phyloP scores from a whole-genome alignment of 768 basidiomycete genomes.

The Auricularia heimuer region DNA sequence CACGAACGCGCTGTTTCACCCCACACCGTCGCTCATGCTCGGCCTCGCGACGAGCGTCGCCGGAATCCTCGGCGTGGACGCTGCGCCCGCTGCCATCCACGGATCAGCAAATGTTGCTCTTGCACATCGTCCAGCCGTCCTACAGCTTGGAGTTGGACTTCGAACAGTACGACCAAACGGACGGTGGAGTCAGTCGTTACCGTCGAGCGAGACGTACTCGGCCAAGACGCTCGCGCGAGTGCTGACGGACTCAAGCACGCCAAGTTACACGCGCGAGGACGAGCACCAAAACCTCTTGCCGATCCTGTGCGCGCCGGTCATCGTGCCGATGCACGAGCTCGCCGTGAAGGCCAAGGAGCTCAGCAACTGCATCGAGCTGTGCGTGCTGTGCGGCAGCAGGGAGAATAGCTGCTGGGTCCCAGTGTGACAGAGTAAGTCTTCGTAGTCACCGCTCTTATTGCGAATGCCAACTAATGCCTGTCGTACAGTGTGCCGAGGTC shows the following conservation, averaged over 20 bases:
- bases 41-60: conserved; percentile 50
- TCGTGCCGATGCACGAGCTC: conserved; percentile 85
- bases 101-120: conserved; percentile 48
- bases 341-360: conserved; percentile 64
- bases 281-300: conserved; percentile 23
- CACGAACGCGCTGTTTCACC: conserved; percentile 27
- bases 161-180: not conserved
- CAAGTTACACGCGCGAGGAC: conserved; percentile 30
- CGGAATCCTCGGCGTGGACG: conserved; percentile 45
- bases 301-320: conserved; percentile 67
- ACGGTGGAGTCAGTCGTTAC: conserved; percentile 36
- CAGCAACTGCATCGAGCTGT: conserved; percentile 63
- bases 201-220: conserved; percentile 85
- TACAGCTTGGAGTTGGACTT: not conserved
- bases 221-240: conserved; percentile 90
- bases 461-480: not conserved
- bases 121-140: conserved; percentile 40
- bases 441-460: not conserved
- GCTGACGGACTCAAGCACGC: conserved; percentile 61
- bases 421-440: not conserved
- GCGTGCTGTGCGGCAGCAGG: conserved; percentile 60
- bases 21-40: conserved; percentile 59
- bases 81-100: conserved; percentile 64
- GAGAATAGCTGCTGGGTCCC: conserved; percentile 30
- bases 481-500: not conserved